These are phyloP conservation scores for Nakaseomyces kungkrabaensis DNA, from an alignment of 1,139 yeast species.

Conservation along the genomic window DNA sequence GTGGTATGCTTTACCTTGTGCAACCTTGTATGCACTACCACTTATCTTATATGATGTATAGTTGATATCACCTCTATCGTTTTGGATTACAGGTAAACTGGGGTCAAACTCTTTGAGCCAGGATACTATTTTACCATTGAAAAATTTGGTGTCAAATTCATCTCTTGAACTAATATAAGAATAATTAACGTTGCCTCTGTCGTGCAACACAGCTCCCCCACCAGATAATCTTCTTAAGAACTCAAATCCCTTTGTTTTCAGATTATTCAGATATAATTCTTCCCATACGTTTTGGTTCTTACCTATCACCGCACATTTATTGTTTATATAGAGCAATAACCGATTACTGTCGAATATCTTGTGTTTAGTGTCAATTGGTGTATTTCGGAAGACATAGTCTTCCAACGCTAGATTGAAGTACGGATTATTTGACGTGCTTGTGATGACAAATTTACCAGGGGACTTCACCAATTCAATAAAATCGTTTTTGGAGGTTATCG, in stretches of 20 bases:
- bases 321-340: conserved; percentile 62
- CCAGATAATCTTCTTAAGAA: conserved; percentile 76
- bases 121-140: conserved; percentile 44
- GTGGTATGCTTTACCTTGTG: conserved; percentile 77
- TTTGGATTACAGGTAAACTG: conserved; percentile 32
- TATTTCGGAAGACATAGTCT: conserved; percentile 57
- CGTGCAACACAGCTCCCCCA: conserved; percentile 97
- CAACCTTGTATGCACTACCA: conserved; percentile 84
- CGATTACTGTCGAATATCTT: conserved; percentile 34
- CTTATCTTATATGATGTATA: conserved; percentile 51
- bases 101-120: conserved; percentile 38
- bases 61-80: conserved; percentile 70
- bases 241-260: conserved; percentile 49
- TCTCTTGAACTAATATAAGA: conserved; percentile 66
- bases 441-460: conserved; percentile 21
- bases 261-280: conserved; percentile 61
- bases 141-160: conserved; percentile 54
- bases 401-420: conserved; percentile 73
- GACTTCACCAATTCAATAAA: conserved; percentile 11
- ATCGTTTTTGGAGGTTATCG: conserved; percentile 10
- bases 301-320: conserved; percentile 87
- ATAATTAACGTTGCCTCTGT: conserved; percentile 81
- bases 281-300: conserved; percentile 94
- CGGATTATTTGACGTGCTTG: conserved; percentile 44
- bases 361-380: conserved; percentile 37